Base-by-base conservation (phyloP, 2,329 filamentous ascomycete species). In the Sporothrix pseudoabietina region DNA sequence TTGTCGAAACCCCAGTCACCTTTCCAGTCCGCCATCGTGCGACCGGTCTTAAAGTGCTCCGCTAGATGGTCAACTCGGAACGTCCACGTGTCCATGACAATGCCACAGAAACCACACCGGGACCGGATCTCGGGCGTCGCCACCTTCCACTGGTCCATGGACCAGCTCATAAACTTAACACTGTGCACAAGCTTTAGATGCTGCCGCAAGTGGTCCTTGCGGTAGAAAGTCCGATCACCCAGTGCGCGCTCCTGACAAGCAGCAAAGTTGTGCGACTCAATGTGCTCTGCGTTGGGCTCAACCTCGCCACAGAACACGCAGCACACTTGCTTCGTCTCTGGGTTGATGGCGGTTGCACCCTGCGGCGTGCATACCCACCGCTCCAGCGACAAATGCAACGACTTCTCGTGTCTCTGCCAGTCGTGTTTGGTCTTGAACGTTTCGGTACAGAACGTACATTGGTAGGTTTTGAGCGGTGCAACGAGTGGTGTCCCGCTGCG, bases 401-500 rank as follows among this genome's bases (percentile, higher is more conserved):
- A 90, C 76, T 91, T 91, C 78, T 93, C 91, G 79, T 93, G 91
- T 74, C 91, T 84, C 77, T 90, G 88, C 89, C 89, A 91, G 80
- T 91, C 89, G 77, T 91, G 88, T 79, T 91, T 91, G 3, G 89
- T 90, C 76, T 88, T 84, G 80, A 91, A 91, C 0, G 88, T 89
- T 76, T 91, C 88, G 7, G 89, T 90, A 79, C 89, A 91, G 83
- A 91, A 91, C 75, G 89, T 91, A 79, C 89, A 91, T 79, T 91
- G 89, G 80, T 87, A 90, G 1, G 87, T 88, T 77, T 88, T 88
- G 73, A 86, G 81, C 2, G 85, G 86, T 3, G 81, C 80, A 12
- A 77, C 77, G 1, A 86, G 79, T 9, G 76, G 35, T 2, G 74
- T 73, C 2, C 75, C 71, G 8, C 0, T 83, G 82, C 0, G 75